These are phyloP conservation scores for Pythium diclinum DNA, from an alignment of 352 stramenopile genomes.

Conservation along the genomic window DNA sequence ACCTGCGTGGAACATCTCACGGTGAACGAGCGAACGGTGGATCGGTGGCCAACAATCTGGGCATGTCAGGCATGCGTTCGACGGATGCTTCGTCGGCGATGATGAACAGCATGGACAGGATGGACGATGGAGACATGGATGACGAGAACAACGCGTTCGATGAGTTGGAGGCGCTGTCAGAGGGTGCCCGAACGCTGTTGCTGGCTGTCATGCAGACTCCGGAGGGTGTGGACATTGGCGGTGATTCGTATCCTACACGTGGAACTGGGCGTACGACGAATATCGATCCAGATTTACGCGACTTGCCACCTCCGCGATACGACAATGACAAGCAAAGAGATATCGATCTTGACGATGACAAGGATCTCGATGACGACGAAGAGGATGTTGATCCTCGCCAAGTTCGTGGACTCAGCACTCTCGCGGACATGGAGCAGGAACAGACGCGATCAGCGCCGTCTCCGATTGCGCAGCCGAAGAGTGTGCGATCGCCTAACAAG, in stretches of 20 bases:
- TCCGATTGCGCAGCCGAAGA: constrained; percentile 6
- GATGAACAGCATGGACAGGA: constrained; percentile 39
- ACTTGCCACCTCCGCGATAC: constrained; percentile 2
- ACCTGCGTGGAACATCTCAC: constrained; percentile 72
- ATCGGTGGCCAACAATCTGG: constrained; percentile 10
- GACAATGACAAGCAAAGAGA: background rate
- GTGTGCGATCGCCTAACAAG: constrained; percentile 5
- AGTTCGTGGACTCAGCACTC: constrained; percentile 9
- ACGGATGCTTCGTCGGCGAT: constrained; percentile 14
- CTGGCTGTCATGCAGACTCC: constrained; percentile 88
- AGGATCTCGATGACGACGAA: constrained; percentile 12
- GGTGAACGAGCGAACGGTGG: constrained; percentile 43
- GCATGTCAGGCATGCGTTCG: constrained; percentile 4
- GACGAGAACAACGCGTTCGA: constrained; percentile 84
- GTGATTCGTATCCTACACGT: constrained; percentile 55
- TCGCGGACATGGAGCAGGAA: constrained; percentile 25
- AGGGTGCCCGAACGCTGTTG: constrained; percentile 78
- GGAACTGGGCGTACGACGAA: constrained; percentile 24
- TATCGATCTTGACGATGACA: constrained; percentile 14
- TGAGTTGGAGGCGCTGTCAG: constrained; percentile 82
- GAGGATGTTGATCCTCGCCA: constrained; percentile 16
- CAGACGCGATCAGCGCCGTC: constrained; percentile 16
- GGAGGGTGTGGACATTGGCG: constrained; percentile 72
- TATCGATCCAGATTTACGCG: background rate
- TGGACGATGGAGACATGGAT: constrained; percentile 56